Base-by-base conservation (phyloP, 2,329 filamentous ascomycete species). In the Sphaerulina populicola region DNA sequence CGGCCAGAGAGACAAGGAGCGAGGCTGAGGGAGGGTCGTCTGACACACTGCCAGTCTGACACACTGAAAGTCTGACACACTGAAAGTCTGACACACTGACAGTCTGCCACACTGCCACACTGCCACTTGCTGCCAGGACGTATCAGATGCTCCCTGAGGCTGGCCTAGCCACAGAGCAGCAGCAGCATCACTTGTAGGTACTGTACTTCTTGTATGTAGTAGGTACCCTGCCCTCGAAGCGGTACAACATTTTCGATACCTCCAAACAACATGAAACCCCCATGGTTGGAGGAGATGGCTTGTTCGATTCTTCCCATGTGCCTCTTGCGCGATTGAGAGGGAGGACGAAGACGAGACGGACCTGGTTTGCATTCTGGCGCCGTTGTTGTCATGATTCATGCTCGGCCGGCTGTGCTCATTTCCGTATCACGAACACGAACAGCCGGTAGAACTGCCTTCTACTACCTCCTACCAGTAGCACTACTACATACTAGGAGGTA, bases 51-150 rank as follows among this genome's bases (percentile, higher is more conserved):
- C 23, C 23, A 27, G 18, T 18, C 18, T 18, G 47, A 48, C 52
- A 47, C 48, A 39, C 51, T 27, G 23, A n/a, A n/a, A n/a, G 48
- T 51, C 52, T 54, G 47, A 51, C 52, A 47, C 48, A 39, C 51
- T 27, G 23, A 3, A 3, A 27, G 48, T 51, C 52, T 54, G 47
- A 51, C 52, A 47, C 48, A 39, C 51, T 27, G 23, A 3, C 23
- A 27, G 18, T 18, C 18, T 18, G n/a, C n/a, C n/a, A n/a, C n/a
- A n/a, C 52, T 54, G 47, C 48, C 52, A 47, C 48, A 39, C 51
- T 27, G 23, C 23, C 23, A 27, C 23, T 27, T 27, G 23, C 23
- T 50, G 44, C 29, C 12, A 35, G 31, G 31, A 35, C 31, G 31
- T 35, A n/a, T 35, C 31, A 35, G 31, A 35, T 35, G 31, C 31